Evolutionary conservation across 2,329 filamentous ascomycete species (phyloP).

Genomic region (Verruconis gallopava): DNA sequence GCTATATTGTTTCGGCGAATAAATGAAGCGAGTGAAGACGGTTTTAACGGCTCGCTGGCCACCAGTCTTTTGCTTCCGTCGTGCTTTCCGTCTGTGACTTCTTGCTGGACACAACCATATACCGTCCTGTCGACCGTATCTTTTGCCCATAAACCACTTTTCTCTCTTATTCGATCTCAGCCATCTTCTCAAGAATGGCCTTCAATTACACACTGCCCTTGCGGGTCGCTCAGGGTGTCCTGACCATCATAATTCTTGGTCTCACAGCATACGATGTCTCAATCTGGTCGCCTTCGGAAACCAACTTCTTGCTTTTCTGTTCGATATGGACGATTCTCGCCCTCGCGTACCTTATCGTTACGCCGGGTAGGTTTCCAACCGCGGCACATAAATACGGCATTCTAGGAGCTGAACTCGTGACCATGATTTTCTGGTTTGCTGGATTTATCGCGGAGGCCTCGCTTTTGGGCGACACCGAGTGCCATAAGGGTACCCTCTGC

Average conservation of each 20-base stretch:
- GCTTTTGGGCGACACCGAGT: conserved; percentile 44
- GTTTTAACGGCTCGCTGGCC: too few species aligned
- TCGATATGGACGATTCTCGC: conserved; percentile 61
- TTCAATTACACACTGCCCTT: conserved; percentile 40
- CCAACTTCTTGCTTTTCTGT: conserved; percentile 72
- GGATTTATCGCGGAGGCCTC: conserved; percentile 69
- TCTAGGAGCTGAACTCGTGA: conserved; percentile 56
- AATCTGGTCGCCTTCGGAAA: conserved; percentile 39
- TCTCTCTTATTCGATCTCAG: neutral
- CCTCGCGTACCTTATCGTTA: conserved; percentile 45
- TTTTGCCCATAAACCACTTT: neutral
- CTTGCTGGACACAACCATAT: too few species aligned
- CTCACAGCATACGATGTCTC: conserved; percentile 55
- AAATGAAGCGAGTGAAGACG: too few species aligned
- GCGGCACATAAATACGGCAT: conserved; percentile 53
- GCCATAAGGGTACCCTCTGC: conserved; percentile 42
- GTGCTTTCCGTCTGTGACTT: too few species aligned
- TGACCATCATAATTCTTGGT: conserved; percentile 63
- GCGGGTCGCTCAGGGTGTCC: conserved; percentile 52
- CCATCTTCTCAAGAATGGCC: conserved; percentile 4
- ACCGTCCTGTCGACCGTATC: too few species aligned
- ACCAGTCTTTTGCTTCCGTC: too few species aligned
- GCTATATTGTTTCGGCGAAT: too few species aligned
- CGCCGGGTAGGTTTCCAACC: conserved; percentile 17
- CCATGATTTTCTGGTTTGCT: conserved; percentile 81